Evolutionary conservation across 75 land plant species (phyloP), one percentile per base, ranked within the genome.

Genomic region (Chamaecyparis obtusa): DNA sequence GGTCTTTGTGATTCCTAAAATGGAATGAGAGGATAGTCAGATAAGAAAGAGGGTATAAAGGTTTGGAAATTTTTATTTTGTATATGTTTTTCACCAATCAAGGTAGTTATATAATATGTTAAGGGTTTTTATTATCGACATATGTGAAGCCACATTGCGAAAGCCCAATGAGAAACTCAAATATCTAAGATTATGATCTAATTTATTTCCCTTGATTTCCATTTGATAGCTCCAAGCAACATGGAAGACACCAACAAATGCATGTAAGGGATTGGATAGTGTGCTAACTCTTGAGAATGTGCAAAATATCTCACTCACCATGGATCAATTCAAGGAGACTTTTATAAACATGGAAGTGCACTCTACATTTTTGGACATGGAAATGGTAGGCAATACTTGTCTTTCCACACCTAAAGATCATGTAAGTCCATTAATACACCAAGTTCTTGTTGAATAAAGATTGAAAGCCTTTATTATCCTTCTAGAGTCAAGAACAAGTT

Each of bases 81-180:
- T n/a, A n/a, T n/a, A n/a, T n/a, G n/a, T n/a, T n/a, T n/a, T n/a
- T n/a, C n/a, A n/a, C n/a, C n/a, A n/a, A n/a, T n/a, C n/a, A n/a
- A n/a, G n/a, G n/a, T n/a, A n/a, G n/a, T n/a, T n/a, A n/a, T n/a
- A n/a, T n/a, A n/a, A n/a, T n/a, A n/a, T n/a, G n/a, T n/a, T n/a
- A n/a, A n/a, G n/a, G n/a, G n/a, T n/a, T n/a, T n/a, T n/a, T n/a
- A n/a, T n/a, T n/a, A n/a, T n/a, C n/a, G n/a, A n/a, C n/a, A n/a
- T n/a, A n/a, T n/a, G n/a, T n/a, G n/a, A n/a, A n/a, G n/a, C n/a
- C n/a, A n/a, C n/a, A n/a, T n/a, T n/a, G n/a, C n/a, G 99, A 27
- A 97, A 97, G 88, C 93, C 94, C 74, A 92, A 83, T 86, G 99
- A 97, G 94, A 97, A 97, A 90, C 90, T 97, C 90, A 97, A 97